Evolutionary conservation across 805 yeast genomes (phyloP).

Genomic region (Nakazawaea ernobii): DNA sequence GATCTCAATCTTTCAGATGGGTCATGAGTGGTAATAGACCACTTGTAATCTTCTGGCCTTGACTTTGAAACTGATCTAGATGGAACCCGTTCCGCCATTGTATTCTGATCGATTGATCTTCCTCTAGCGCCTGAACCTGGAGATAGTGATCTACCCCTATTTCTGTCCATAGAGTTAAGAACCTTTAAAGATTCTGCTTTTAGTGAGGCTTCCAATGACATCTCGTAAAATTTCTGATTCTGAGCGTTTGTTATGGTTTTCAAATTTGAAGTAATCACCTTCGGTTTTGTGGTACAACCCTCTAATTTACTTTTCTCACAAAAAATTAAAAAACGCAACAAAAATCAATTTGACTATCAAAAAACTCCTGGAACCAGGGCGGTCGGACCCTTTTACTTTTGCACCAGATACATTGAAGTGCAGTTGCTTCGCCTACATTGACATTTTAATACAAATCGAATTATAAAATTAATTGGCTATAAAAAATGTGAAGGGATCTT

Average conservation of each 20-base stretch:
- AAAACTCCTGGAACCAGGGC: no score
- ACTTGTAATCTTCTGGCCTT: constrained; percentile 28
- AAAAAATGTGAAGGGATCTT: constrained; percentile 9
- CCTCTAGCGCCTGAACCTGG: constrained; percentile 5
- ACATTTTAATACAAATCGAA: no score
- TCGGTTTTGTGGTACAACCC: not conserved
- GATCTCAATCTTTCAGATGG: constrained; percentile 58
- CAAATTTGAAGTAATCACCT: not conserved
- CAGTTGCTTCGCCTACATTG: not conserved
- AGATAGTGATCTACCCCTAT: constrained; percentile 7
- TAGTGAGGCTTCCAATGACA: constrained; percentile 11
- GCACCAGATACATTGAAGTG: no score
- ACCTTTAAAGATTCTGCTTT: constrained; percentile 8
- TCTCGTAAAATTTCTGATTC: not conserved
- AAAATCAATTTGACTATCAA: no score
- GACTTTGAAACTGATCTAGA: constrained; percentile 15
- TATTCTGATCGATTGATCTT: constrained; percentile 10
- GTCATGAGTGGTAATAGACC: constrained; percentile 67
- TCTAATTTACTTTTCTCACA: no score
- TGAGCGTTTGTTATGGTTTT: not conserved
- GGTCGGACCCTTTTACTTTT: no score
- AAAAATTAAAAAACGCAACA: no score
- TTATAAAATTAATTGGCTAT: not conserved
- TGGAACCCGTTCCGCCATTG: constrained; percentile 13
- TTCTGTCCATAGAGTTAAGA: constrained; percentile 4